A percentile compares a stretch with the other conserved stretches of the same genome.
Conservation (phyloP, 1,284 basidiomycete genomes). For the Laetiporus sulphureus region DNA sequence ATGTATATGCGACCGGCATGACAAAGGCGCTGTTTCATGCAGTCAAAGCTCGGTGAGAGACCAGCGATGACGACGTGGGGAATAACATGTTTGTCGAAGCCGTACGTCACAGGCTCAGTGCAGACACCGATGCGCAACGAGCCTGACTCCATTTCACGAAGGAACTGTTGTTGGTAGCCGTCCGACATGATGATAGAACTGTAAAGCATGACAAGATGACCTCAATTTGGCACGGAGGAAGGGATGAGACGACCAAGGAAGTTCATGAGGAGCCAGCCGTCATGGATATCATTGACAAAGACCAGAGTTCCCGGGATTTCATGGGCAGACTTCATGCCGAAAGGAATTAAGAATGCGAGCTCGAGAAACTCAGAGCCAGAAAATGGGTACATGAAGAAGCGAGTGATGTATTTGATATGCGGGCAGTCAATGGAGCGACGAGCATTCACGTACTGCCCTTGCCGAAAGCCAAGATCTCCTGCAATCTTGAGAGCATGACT, state of each 20-base stretch:
- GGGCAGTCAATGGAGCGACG: constrained; percentile 15
- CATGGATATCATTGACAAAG: constrained; percentile 11
- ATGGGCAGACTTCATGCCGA: background rate
- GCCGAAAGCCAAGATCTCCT: constrained; percentile 7
- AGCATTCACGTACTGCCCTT: constrained; percentile 11
- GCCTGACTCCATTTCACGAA: background rate
- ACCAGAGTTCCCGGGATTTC: constrained; percentile 9
- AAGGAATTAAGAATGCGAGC: constrained; percentile 9
- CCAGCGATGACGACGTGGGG: background rate
- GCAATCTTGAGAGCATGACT: constrained; percentile 6
- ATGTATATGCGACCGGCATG: background rate
- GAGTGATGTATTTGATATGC: constrained; percentile 16
- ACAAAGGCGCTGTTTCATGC: background rate
- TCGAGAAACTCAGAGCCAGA: constrained; percentile 9
- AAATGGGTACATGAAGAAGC: constrained; percentile 12
- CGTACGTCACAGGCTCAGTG: background rate
- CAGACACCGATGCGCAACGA: background rate
- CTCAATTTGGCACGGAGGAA: background rate
- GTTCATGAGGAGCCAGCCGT: constrained; percentile 9
- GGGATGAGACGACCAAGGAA: constrained; percentile 8
- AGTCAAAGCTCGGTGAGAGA: background rate
- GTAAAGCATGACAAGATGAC: background rate
- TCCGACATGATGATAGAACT: background rate
- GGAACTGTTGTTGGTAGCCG: background rate
- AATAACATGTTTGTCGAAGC: background rate